These are phyloP conservation scores for Chrysoporthe cubensis DNA, from an alignment of 2,329 filamentous ascomycete genomes.

Conservation along the genomic window DNA sequence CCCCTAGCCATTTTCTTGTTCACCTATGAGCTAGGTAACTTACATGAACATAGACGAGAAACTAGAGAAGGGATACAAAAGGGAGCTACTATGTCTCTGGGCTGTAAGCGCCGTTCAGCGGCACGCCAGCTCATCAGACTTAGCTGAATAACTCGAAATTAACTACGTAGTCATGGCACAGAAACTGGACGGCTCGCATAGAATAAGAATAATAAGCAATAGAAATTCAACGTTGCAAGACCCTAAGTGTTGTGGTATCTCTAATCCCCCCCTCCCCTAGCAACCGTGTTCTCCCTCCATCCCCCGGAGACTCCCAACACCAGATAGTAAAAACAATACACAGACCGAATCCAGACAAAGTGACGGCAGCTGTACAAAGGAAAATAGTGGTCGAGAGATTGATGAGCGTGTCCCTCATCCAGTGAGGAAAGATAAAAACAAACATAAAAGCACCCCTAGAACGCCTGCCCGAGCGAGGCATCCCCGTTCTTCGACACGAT, in stretches of 20 bases:
- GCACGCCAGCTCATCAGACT: too few relatives aligned
- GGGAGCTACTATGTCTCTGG: neutral
- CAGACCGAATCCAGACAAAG: neutral
- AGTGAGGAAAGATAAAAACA: neutral
- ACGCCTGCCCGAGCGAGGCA: slow-evolving; percentile 18
- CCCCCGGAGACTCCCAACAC: neutral
- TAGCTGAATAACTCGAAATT: too few relatives aligned
- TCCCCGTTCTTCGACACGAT: slow-evolving; percentile 21
- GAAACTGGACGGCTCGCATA: neutral
- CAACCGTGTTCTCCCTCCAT: neutral
- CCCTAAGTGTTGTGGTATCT: neutral
- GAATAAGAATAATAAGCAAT: too few relatives aligned
- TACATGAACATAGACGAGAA: neutral
- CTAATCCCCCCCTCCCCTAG: neutral
- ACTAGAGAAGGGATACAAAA: neutral
- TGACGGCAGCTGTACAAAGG: slow-evolving; percentile 18
- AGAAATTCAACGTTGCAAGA: neutral
- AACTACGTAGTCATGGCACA: neutral
- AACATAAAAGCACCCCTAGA: slow-evolving; percentile 1
- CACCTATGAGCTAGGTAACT: too few relatives aligned
- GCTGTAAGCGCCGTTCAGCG: too few relatives aligned
- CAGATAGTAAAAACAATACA: neutral
- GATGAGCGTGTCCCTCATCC: neutral
- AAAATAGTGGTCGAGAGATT: neutral
- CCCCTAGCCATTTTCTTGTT: too few relatives aligned